phyloP scores from a whole-genome alignment of 2,329 filamentous ascomycete genomes.

The Cladophialophora exuberans region DNA sequence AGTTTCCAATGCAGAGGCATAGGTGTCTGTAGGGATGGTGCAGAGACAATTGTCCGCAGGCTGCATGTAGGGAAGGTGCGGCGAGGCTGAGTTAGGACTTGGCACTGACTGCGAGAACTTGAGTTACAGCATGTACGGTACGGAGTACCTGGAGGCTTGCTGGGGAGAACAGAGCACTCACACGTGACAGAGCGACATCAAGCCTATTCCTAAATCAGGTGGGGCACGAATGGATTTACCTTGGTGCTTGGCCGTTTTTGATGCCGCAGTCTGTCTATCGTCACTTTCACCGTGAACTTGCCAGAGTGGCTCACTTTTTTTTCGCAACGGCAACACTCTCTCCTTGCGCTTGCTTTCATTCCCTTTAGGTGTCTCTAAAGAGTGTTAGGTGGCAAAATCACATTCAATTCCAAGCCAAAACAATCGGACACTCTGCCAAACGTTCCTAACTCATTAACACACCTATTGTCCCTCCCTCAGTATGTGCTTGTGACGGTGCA shows the following conservation, averaged over 20 bases:
- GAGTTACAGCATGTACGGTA: neutral
- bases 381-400: constrained; percentile 7
- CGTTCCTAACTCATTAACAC: neutral
- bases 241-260: no score
- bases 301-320: constrained; percentile 23
- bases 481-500: constrained; percentile 26
- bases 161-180: no score
- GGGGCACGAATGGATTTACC: no score
- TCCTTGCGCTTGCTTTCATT: neutral
- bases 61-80: constrained; percentile 21
- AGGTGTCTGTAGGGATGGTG: constrained; percentile 22
- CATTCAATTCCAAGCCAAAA: neutral
- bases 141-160: constrained; percentile 8
- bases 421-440: neutral
- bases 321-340: neutral
- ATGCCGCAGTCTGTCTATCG: constrained; percentile 3
- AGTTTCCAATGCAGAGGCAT: constrained; percentile 19
- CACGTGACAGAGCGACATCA: no score
- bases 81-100: constrained; percentile 16
- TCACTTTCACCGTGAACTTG: constrained; percentile 14
- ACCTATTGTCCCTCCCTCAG: constrained; percentile 16
- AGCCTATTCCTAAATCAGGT: no score
- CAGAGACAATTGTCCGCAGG: constrained; percentile 19
- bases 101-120: constrained; percentile 5
- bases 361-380: neutral